A percentile compares a stretch with the other conserved stretches of the same genome.
phyloP scores from a whole-genome alignment of 495 filamentous ascomycete genomes.

The Xylaria curta region DNA sequence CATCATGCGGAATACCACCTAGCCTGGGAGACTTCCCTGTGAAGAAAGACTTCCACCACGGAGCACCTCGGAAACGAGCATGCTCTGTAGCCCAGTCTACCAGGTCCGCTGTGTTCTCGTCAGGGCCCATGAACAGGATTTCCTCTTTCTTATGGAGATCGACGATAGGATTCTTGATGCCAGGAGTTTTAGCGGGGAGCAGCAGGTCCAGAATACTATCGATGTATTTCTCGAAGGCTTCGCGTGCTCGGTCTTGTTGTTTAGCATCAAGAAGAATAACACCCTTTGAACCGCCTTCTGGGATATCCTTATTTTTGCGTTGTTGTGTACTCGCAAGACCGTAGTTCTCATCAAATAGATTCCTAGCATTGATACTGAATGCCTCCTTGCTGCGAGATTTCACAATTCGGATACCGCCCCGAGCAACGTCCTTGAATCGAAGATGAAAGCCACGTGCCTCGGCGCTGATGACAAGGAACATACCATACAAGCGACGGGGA shows the following conservation, averaged over 20 bases:
- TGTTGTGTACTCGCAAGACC: slow-evolving; percentile 98
- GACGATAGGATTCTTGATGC: slow-evolving; percentile 98
- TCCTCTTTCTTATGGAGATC: slow-evolving; percentile 93
- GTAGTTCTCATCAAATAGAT: slow-evolving; percentile 98
- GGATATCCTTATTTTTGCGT: slow-evolving; percentile 99
- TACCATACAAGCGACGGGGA: slow-evolving; percentile 90
- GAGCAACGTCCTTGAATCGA: slow-evolving; percentile 95
- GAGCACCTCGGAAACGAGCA: slow-evolving; percentile 83
- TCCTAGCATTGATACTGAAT: slow-evolving; percentile 94
- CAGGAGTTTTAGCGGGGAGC: slow-evolving; percentile 84
- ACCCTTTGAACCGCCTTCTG: slow-evolving; percentile 98
- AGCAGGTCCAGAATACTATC: slow-evolving; percentile 96
- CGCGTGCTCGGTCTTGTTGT: slow-evolving; percentile 88
- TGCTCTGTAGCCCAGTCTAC: slow-evolving; percentile 99
- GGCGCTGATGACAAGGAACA: slow-evolving; percentile 97
- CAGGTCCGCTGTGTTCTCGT: slow-evolving; percentile 97
- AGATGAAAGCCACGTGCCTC: slow-evolving; percentile 98
- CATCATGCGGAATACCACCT: slow-evolving; percentile 94
- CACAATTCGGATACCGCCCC: slow-evolving; percentile 97
- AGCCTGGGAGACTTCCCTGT: slow-evolving; percentile 96
- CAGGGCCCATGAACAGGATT: slow-evolving; percentile 97
- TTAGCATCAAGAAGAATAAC: slow-evolving; percentile 92
- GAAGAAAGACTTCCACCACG: slow-evolving; percentile 99
- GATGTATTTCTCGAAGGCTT: slow-evolving; percentile 99
- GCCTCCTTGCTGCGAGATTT: slow-evolving; percentile 95